Evolutionary conservation across 371 early-diverging fungal genomes (phyloP).

Genomic region (Circinella umbellata): DNA sequence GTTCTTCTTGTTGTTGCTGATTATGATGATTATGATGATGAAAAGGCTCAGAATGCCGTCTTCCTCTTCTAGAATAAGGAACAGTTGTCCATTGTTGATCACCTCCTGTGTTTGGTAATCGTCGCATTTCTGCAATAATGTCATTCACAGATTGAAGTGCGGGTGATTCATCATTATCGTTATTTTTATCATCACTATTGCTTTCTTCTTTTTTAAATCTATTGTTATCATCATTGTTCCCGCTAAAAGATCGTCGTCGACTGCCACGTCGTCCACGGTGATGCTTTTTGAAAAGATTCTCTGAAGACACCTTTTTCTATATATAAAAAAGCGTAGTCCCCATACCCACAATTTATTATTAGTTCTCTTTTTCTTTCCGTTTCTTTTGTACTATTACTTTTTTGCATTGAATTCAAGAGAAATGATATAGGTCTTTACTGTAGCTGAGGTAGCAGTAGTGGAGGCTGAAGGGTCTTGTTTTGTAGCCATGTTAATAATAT

Average conservation of each 20-base stretch:
- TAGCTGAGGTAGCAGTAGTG: too few relatives aligned
- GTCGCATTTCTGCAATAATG: conserved; percentile 43
- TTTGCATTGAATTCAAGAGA: too few relatives aligned
- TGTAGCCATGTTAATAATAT: background rate
- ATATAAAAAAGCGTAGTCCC: background rate
- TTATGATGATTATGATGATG: background rate
- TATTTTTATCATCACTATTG: background rate
- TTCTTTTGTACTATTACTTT: too few relatives aligned
- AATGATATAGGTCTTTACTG: too few relatives aligned
- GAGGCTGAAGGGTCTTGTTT: too few relatives aligned
- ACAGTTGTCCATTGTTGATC: background rate
- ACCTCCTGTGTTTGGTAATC: conserved; percentile 11
- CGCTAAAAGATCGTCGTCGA: conserved; percentile 18
- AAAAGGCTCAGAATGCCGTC: conserved; percentile 40
- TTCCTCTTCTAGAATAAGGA: conserved; percentile 9
- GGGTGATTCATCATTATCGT: conserved; percentile 27
- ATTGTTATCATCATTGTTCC: background rate
- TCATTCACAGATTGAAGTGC: conserved; percentile 47
- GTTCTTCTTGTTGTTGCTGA: too few relatives aligned
- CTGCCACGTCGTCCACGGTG: conserved; percentile 30
- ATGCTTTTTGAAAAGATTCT: conserved; percentile 3
- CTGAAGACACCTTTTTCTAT: background rate
- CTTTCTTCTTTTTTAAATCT: background rate
- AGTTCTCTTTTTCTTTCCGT: too few relatives aligned
- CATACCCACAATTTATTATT: too few relatives aligned